Evolutionary conservation across 2,329 filamentous ascomycete genomes (phyloP).

Genomic region (Pseudocercospora vitis): DNA sequence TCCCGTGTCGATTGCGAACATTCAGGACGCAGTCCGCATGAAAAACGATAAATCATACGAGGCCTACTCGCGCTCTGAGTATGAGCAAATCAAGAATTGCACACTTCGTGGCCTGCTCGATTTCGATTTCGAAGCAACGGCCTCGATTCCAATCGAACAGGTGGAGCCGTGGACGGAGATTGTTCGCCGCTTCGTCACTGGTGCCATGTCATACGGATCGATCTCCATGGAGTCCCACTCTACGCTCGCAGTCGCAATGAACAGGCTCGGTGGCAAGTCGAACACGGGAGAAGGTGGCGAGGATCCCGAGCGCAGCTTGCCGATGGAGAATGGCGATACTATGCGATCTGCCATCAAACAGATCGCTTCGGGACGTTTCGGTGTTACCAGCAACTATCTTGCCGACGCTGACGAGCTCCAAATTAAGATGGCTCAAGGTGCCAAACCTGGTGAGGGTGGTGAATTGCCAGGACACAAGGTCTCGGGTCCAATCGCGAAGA

Average conservation of each 20-base stretch:
- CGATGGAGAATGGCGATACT: constrained; percentile 87
- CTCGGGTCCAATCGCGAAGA: constrained; percentile 87
- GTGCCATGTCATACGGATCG: constrained; percentile 97
- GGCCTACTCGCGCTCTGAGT: constrained; percentile 88
- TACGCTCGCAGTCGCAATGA: constrained; percentile 93
- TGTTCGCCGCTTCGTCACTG: constrained; percentile 91
- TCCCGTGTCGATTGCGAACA: constrained; percentile 90
- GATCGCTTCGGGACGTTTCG: constrained; percentile 92
- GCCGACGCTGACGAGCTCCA: constrained; percentile 94
- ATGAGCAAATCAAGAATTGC: constrained; percentile 95
- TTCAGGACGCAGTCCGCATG: constrained; percentile 91
- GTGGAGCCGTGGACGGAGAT: constrained; percentile 99
- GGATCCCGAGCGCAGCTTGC: constrained; percentile 83
- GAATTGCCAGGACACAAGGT: constrained; percentile 97
- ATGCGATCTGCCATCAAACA: constrained; percentile 99
- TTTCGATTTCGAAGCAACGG: constrained; percentile 88
- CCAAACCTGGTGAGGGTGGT: constrained; percentile 96
- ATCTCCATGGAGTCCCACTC: constrained; percentile 99
- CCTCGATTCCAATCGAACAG: constrained; percentile 87
- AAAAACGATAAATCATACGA: constrained; percentile 99
- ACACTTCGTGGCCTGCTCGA: constrained; percentile 91
- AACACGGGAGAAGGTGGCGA: constrained; percentile 98
- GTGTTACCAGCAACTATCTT: constrained; percentile 91
- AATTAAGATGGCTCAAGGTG: constrained; percentile 99
- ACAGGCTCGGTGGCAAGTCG: constrained; percentile 91